A percentile compares a stretch with the other conserved stretches of the same genome.
Conservation (phyloP, 139 green algal genomes). For the Closterium sp. region DNA sequence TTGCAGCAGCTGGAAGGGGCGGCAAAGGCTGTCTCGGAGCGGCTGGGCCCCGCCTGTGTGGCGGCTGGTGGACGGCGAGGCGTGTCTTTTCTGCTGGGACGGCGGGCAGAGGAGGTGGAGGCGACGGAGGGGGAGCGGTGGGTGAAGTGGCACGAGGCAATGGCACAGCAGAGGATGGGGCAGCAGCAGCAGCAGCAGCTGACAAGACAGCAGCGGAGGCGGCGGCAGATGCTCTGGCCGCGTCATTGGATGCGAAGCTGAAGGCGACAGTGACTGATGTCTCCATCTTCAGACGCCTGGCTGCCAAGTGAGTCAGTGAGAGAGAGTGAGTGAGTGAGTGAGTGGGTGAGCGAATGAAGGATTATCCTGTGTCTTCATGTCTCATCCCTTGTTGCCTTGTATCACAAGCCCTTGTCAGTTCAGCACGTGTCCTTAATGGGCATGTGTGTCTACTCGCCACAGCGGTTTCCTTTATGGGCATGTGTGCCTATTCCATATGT, state of each 20-base stretch:
- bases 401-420: too few relatives aligned
- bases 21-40: neutral
- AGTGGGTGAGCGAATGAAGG: slow-evolving; percentile 16
- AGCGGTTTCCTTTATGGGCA: too few relatives aligned
- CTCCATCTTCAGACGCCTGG: slow-evolving; percentile 82
- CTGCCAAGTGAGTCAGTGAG: slow-evolving; percentile 57
- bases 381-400: neutral
- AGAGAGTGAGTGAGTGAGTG: slow-evolving; percentile 19
- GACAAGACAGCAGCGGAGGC: neutral
- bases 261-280: slow-evolving; percentile 73
- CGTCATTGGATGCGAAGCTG: slow-evolving; percentile 70
- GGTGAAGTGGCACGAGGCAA: neutral
- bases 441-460: too few relatives aligned
- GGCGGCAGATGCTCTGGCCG: slow-evolving; percentile 71
- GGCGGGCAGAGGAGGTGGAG: neutral
- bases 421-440: too few relatives aligned
- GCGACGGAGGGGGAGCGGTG: neutral
- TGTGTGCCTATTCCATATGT: too few relatives aligned
- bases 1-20: slow-evolving; percentile 43
- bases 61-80: neutral
- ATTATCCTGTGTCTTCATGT: neutral
- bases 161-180: neutral
- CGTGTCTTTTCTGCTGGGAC: neutral
- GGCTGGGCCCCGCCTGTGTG: neutral
- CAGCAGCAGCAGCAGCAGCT: neutral